phyloP scores from a whole-genome alignment of 2,329 filamentous ascomycete genomes.

The Epichloe gansuensis region DNA sequence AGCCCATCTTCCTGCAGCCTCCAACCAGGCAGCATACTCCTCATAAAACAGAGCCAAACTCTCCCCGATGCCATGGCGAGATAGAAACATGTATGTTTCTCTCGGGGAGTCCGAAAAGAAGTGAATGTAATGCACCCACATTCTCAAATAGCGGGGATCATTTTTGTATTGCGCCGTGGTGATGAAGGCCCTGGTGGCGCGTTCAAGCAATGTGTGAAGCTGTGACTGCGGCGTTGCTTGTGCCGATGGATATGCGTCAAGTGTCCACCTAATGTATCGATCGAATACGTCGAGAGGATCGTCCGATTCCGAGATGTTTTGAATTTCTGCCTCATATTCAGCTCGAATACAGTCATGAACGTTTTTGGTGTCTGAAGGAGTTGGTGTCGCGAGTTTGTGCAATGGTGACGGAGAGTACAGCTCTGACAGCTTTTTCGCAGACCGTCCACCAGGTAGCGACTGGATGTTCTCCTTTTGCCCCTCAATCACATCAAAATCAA shows the following conservation, averaged over 20 bases:
- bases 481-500: constrained; percentile 87
- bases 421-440: constrained; percentile 75
- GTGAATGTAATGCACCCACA: constrained; percentile 90
- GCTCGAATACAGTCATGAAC: constrained; percentile 68
- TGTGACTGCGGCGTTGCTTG: constrained; percentile 89
- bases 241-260: constrained; percentile 87
- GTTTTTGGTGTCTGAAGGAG: constrained; percentile 59
- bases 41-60: constrained; percentile 86
- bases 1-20: constrained; percentile 67
- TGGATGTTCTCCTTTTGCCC: constrained; percentile 97
- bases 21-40: constrained; percentile 89
- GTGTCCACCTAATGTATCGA: constrained; percentile 91
- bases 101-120: constrained; percentile 88
- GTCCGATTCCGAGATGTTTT: constrained; percentile 70
- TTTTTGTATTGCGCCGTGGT: constrained; percentile 83
- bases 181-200: constrained; percentile 82
- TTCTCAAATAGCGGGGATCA: constrained; percentile 79
- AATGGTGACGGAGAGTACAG: constrained; percentile 58
- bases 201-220: constrained; percentile 76
- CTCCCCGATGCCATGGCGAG: constrained; percentile 79
- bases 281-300: constrained; percentile 94
- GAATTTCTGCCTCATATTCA: constrained; percentile 76
- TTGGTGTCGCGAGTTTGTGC: constrained; percentile 46
- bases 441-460: constrained; percentile 73
- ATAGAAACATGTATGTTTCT: constrained; percentile 83